Evolutionary conservation across 176 grass and related monocot species (phyloP).

Genomic region (Carex myosuroides): DNA sequence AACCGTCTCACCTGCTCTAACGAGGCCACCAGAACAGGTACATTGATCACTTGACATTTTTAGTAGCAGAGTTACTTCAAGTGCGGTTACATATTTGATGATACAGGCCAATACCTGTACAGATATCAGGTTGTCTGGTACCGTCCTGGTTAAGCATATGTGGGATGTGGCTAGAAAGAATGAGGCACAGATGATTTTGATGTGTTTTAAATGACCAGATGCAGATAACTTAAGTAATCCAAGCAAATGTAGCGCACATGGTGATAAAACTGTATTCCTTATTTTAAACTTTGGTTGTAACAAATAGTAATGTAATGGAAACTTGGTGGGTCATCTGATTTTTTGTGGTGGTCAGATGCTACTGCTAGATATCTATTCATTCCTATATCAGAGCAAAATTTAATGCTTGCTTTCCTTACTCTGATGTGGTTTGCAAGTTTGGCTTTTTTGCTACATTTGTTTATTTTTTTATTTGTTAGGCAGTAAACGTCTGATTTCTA

Average conservation of each 20-base stretch:
- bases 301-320: neutral
- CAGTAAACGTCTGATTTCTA: neutral
- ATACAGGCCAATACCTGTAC: neutral
- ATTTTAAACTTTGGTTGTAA: neutral
- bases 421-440: slow-evolving; percentile 16
- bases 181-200: neutral
- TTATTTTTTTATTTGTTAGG: neutral
- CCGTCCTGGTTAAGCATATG: neutral
- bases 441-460: slow-evolving; percentile 5
- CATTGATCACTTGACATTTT: neutral
- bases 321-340: neutral
- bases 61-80: neutral
- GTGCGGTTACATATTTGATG: slow-evolving; percentile 4
- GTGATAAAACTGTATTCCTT: neutral
- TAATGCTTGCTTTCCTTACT: slow-evolving; percentile 7
- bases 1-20: slow-evolving; percentile 56
- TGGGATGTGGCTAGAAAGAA: neutral
- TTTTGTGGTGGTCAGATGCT: neutral
- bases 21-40: slow-evolving; percentile 82
- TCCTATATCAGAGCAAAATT: slow-evolving; percentile 4
- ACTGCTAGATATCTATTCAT: neutral
- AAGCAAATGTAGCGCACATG: too few relatives aligned
- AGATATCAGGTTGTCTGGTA: neutral
- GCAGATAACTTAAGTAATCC: too few relatives aligned
- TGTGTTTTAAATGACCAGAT: too few relatives aligned